A percentile compares a stretch with the other conserved stretches of the same genome.
Conservation (phyloP, 768 basidiomycete genomes). For the Leucogyrophana mollusca region DNA sequence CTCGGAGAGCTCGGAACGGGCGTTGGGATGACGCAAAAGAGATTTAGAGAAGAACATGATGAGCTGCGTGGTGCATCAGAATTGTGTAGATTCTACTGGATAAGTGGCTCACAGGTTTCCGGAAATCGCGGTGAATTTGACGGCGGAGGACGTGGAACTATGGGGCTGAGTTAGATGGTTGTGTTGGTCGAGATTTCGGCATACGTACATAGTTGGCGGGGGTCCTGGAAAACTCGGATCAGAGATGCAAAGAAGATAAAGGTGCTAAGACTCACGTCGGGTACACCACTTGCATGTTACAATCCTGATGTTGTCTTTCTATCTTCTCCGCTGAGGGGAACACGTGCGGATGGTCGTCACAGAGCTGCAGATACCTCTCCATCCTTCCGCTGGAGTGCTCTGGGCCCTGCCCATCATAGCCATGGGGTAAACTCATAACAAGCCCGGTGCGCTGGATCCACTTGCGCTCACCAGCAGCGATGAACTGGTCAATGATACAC, state of each 20-base stretch:
- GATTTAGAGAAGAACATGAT: conserved; percentile 93
- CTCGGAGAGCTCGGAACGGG: conserved; percentile 75
- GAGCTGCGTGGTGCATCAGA: conserved; percentile 42
- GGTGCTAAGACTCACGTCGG: conserved; percentile 61
- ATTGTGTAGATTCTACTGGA: not conserved
- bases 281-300: conserved; percentile 96
- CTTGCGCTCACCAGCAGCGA: conserved; percentile 90
- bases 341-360: conserved; percentile 87
- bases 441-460: conserved; percentile 90
- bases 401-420: conserved; percentile 94
- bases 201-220: conserved; percentile 78
- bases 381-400: conserved; percentile 91
- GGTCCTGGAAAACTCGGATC: conserved; percentile 42
- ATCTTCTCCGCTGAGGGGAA: conserved; percentile 84
- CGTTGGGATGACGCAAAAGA: conserved; percentile 84
- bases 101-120: conserved; percentile 66
- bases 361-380: conserved; percentile 91
- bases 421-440: conserved; percentile 81
- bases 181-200: conserved; percentile 1
- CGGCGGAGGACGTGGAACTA: conserved; percentile 91
- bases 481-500: conserved; percentile 94
- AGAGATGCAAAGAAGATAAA: no score
- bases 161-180: conserved; percentile 2
- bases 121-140: conserved; percentile 92
- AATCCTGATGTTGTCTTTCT: conserved; percentile 91